A percentile compares a stretch with the other conserved stretches of the same genome.
Conservation (phyloP, 345 rosid genomes). For the Odontarrhena argentea region DNA sequence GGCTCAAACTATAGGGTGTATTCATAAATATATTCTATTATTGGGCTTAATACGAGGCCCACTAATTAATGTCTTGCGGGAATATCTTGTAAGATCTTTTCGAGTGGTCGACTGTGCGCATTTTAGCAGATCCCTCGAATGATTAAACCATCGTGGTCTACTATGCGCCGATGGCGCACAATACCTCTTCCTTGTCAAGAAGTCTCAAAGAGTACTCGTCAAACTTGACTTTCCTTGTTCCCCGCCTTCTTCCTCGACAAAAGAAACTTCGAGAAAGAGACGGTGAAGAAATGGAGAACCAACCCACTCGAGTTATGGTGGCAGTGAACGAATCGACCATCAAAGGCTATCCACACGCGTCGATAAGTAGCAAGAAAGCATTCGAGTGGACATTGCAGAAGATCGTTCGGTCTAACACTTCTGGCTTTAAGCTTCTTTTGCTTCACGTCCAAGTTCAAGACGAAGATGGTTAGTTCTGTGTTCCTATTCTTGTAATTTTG, state of each 20-base stretch:
- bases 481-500: constrained; percentile 19
- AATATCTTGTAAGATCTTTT: neutral
- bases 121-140: neutral
- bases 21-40: too few species aligned
- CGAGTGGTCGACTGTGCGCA: constrained; percentile 6
- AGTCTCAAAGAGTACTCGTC: neutral
- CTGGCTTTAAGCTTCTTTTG: constrained; percentile 85
- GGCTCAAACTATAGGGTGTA: too few species aligned
- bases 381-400: constrained; percentile 90
- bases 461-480: constrained; percentile 70
- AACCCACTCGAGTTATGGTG: constrained; percentile 75
- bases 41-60: constrained; percentile 7
- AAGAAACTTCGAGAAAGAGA: constrained; percentile 14
- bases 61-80: neutral
- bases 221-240: constrained; percentile 1
- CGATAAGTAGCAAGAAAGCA: constrained; percentile 90
- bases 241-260: constrained; percentile 28
- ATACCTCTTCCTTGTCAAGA: neutral
- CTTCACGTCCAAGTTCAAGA: constrained; percentile 97
- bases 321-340: constrained; percentile 92
- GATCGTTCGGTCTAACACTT: constrained; percentile 75
- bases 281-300: constrained; percentile 46
- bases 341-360: constrained; percentile 87
- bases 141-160: constrained; percentile 1
- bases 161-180: constrained; percentile 22